phyloP scores from a whole-genome alignment of 495 filamentous ascomycete genomes.

The Aspergillus bertholletiae region DNA sequence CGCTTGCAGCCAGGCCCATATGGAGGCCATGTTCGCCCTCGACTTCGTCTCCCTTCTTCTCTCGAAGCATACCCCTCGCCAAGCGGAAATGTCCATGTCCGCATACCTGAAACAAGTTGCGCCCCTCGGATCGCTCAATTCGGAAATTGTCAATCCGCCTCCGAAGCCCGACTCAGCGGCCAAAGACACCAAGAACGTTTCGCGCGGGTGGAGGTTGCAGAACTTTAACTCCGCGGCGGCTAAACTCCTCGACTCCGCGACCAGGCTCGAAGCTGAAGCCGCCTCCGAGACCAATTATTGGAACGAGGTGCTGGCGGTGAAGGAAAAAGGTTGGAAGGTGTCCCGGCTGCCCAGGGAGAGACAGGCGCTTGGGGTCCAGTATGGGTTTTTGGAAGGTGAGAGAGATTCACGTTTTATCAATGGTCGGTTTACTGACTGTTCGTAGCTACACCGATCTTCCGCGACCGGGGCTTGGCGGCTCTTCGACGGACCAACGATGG shows the following conservation, averaged over 20 bases:
- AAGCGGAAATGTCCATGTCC: slow-evolving; percentile 66
- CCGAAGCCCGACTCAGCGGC: slow-evolving; percentile 47
- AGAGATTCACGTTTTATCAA: background rate
- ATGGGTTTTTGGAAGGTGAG: slow-evolving; percentile 77
- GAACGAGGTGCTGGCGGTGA: slow-evolving; percentile 76
- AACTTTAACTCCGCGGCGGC: slow-evolving; percentile 72
- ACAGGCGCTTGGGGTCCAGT: slow-evolving; percentile 76
- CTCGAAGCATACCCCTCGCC: slow-evolving; percentile 68
- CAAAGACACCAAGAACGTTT: slow-evolving; percentile 53
- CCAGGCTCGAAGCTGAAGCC: slow-evolving; percentile 71
- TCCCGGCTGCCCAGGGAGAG: slow-evolving; percentile 68
- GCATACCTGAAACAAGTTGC: slow-evolving; percentile 62
- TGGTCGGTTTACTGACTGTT: slow-evolving; percentile 4
- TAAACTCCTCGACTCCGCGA: slow-evolving; percentile 67
- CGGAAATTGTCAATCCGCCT: slow-evolving; percentile 61
- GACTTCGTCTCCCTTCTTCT: slow-evolving; percentile 84
- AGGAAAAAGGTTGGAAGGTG: slow-evolving; percentile 79
- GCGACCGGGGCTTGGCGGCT: slow-evolving; percentile 71
- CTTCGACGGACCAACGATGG: slow-evolving; percentile 73
- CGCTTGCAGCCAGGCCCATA: slow-evolving; percentile 55
- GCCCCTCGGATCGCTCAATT: slow-evolving; percentile 72
- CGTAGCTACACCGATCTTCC: slow-evolving; percentile 67
- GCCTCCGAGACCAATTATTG: slow-evolving; percentile 80
- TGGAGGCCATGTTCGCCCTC: slow-evolving; percentile 63
- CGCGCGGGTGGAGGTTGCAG: slow-evolving; percentile 76